Evolutionary conservation across 1,284 basidiomycete genomes (phyloP), one percentile per base, ranked within the genome.

Genomic region (Tetrapyrgos nigripes): DNA sequence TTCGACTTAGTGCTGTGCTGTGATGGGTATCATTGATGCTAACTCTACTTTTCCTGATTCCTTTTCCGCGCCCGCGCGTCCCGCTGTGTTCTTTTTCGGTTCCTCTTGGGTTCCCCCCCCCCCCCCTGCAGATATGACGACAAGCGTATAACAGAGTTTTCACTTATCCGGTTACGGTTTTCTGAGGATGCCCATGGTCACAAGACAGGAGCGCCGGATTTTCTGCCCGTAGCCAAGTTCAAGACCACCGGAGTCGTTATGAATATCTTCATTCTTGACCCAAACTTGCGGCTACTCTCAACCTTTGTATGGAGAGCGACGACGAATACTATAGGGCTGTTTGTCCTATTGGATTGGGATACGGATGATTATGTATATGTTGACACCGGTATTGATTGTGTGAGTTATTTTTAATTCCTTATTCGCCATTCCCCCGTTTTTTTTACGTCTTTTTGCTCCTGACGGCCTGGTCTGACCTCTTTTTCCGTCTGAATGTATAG

Each of bases 191-290:
- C 65, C 6, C 72, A 72, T 3, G 76, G 77, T 4, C 69, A 72
- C 48, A 70, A 67, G 35, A 68, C 71, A 10, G 69, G 66, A 50
- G 23, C 71, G 10, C 83, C 83, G 1, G 55, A 72, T 1, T 90
- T 91, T 67, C 80, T 79, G 5, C 79, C 78, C 48, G 76, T 90
- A 21, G 81, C 85, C 10, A 77, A 79, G 17, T 90, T 90, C 68
- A 80, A 79, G 64, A 89, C 85, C 1, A 78, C 79, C 1, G 88
- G 89, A 1, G 82, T 87, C 3, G 88, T 90, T 11, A 89, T 91
- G 85, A 89, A 89, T 63, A 83, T 91, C 28, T 91, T 90, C 67
- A 75, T 91, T n/a, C 78, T 91, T 31, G 88, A 91, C 65, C 87
- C 88, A 0, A 74, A 79, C 2, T 76, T 79, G 48, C 75, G 86